Conservation (phyloP, 1,284 basidiomycete species). For the Sporisorium exsertum region DNA sequence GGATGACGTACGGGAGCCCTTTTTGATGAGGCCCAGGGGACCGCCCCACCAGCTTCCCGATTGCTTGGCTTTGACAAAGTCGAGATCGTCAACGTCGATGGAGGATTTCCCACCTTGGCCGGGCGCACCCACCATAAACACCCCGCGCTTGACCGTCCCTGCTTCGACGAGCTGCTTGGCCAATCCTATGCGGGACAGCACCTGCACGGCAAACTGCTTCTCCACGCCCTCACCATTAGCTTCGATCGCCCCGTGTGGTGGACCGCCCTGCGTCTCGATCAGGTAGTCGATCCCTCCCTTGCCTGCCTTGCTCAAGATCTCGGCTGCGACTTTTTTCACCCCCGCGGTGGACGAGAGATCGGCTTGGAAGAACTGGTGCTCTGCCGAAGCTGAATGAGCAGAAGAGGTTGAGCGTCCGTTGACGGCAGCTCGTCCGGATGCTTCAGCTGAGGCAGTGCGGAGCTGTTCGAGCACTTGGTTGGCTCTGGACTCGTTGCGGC, state of each 20-base stretch:
- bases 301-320: conserved; percentile 53
- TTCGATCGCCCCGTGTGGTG: conserved; percentile 31
- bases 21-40: conserved; percentile 32
- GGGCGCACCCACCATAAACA: conserved; percentile 66
- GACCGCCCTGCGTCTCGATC: conserved; percentile 68
- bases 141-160: conserved; percentile 62
- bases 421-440: conserved; percentile 20
- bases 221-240: conserved; percentile 51
- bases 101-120: conserved; percentile 42
- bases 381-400: neutral
- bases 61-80: conserved; percentile 48
- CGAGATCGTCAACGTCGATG: conserved; percentile 63
- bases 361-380: conserved; percentile 68
- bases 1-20: conserved; percentile 37
- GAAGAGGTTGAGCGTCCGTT: neutral
- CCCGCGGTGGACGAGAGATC: conserved; percentile 64
- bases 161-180: conserved; percentile 65
- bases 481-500: conserved; percentile 63
- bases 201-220: conserved; percentile 68
- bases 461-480: conserved; percentile 62
- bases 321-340: conserved; percentile 54
- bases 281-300: conserved; percentile 68
- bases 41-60: conserved; percentile 47
- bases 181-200: conserved; percentile 68
- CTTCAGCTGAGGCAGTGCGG: conserved; percentile 46